These are phyloP conservation scores for Canavalia ensiformis DNA, from an alignment of 306 rosid species.

Conservation along the genomic window DNA sequence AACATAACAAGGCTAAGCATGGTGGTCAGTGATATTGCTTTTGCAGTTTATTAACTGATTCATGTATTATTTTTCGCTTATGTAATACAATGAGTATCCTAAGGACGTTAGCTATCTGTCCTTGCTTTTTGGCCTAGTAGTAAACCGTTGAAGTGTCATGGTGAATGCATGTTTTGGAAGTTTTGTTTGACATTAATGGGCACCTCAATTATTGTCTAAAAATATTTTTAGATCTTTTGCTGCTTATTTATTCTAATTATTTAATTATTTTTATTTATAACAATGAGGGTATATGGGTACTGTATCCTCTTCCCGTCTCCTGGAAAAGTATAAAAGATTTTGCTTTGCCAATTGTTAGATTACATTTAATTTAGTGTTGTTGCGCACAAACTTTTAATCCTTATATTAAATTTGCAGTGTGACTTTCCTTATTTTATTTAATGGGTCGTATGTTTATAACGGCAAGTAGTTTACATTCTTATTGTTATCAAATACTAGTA, in stretches of 20 bases:
- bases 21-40: conserved; percentile 37
- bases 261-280: too few relatives aligned
- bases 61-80: conserved; percentile 27
- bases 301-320: too few relatives aligned
- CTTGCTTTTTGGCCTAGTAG: conserved; percentile 48
- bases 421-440: too few relatives aligned
- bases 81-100: conserved; percentile 1
- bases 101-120: conserved; percentile 36
- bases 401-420: too few relatives aligned
- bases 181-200: conserved; percentile 38
- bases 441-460: too few relatives aligned
- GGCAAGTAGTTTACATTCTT: too few relatives aligned
- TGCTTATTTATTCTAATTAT: neutral
- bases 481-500: too few relatives aligned
- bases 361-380: too few relatives aligned
- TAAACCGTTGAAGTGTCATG: neutral
- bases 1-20: conserved; percentile 89
- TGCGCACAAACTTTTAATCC: too few relatives aligned
- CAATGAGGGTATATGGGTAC: neutral
- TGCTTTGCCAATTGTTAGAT: too few relatives aligned
- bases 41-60: neutral
- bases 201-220: neutral
- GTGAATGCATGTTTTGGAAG: conserved; percentile 16
- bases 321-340: too few relatives aligned
- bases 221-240: neutral